Base-by-base conservation (phyloP, 2,329 filamentous ascomycete species). In the Fusarium bulbicola region DNA sequence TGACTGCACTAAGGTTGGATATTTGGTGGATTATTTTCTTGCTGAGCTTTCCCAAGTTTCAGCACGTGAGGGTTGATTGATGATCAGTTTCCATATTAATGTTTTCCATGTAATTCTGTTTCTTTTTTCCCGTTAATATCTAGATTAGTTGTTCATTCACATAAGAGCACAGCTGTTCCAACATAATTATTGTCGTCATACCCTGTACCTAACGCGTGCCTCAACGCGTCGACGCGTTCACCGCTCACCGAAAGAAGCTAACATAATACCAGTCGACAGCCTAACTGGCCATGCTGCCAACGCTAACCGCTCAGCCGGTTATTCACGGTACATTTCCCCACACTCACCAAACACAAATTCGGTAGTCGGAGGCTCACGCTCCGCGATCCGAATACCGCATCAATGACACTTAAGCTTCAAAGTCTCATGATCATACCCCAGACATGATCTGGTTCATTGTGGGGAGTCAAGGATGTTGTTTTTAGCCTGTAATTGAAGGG, bases 401-500 rank as follows among this genome's bases (percentile, higher is more conserved):
- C 20, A 12, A 46, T 28, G 10, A 9, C 16, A 46, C 3, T 34
- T 18, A 56, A 56, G 34, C 34, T 36, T 39, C 21, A 9, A 20
- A 21, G n/a, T 30, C 40, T 39, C 26, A 40, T 13, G 26, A 13
- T 8, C 7, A 47, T 28, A 43, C 21, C 57, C 30, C 37, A n/a
- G 37, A 40, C 21, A 49, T 39, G 43, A 62, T 24, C 34, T 61
- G 10, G 21, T 32, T 16, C 7, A 14, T 65, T 64, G 59, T 28
- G 62, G 62, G 16, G 59, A 47, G 30, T n/a, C 8, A 20, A 8
- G 61, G 57, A 28, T 43, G 14, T 32, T 32, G 18, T 3, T 47
- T 49, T 66, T 66, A 66, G 63, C 28, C 63, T 65, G 36, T 57
- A 65, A 20, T 58, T 58, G 9, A 49, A 65, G 28, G 21, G 47